Evolutionary conservation across 257 asterid genomes (phyloP), one percentile per base, ranked within the genome.

Genomic region (Solanum bukasovii): DNA sequence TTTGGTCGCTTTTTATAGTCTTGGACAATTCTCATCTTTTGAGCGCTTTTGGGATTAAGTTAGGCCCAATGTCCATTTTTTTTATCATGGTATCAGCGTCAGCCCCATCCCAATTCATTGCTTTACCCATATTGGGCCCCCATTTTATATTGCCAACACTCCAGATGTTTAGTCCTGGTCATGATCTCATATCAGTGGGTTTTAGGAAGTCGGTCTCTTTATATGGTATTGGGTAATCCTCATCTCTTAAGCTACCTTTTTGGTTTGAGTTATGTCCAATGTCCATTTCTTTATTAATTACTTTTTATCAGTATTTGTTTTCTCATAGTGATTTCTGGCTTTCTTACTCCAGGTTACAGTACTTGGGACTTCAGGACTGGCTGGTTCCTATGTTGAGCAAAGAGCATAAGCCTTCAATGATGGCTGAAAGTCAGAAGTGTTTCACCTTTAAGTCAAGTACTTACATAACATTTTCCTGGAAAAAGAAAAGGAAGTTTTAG

Each of bases 381-480:
- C 98, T 78, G 99, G 99, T 88, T 96, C 99, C 78, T 97, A 96
- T 68, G 95, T 97, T 61, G 99, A 96, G 95, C 93, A 96, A 89
- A 94, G 99, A 89, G 95, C 98, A 72, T 95, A 89, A 90, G 71
- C 34, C 84, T 90, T 84, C 87, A 84, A 84, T n/a, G 74, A 77
- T 79, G 11, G 85, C 85, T 46, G 70, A 29, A 29, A 16, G 38
- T 79, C 14, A 6, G 21, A 31, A 81, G 29, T 16, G 10, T 46
- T 82, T 46, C 4, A 7, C n/a, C 70, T 81, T 49, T 29, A 81
- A 29, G 42, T 81, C 65, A 3, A 33, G 35, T 4, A 46, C 70
- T 29, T 81, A 2, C 21, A 4, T 10, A 46, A 29, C 29, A 49
- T 46, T 29, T 81, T 81, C 42, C 67, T 44, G 67, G 67, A 44